Conservation (phyloP, 345 rosid genomes). For the Eucalyptus tenuipes region DNA sequence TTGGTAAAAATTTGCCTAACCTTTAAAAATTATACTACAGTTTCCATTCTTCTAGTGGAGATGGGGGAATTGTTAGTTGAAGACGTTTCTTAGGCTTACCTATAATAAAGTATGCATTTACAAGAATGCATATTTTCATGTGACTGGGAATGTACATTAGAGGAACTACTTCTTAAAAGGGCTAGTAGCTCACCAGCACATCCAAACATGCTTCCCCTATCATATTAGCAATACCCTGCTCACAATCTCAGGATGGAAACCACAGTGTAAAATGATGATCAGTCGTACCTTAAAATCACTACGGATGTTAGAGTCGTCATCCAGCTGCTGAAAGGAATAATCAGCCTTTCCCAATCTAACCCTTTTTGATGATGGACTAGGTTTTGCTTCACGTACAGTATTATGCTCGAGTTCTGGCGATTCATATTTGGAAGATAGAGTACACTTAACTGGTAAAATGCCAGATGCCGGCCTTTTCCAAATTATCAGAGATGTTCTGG, state of each 20-base stretch:
- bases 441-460: constrained; percentile 13
- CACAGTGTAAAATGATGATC: neutral
- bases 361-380: constrained; percentile 46
- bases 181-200: neutral
- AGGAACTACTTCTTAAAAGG: neutral
- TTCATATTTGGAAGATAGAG: constrained; percentile 15
- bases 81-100: neutral
- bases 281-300: constrained; percentile 28
- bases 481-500: constrained; percentile 15
- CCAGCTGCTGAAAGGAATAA: constrained; percentile 18
- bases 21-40: neutral
- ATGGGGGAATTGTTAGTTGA: neutral
- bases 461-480: constrained; percentile 35
- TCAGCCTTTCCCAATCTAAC: constrained; percentile 30
- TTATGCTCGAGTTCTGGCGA: constrained; percentile 22
- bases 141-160: neutral
- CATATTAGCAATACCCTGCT: neutral
- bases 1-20: neutral
- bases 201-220: neutral
- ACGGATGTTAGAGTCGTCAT: constrained; percentile 29
- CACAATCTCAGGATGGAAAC: neutral
- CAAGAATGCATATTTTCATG: neutral
- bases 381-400: constrained; percentile 30
- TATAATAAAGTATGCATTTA: neutral
- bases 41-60: neutral